Percentiles rank a stretch among this genome's conserved stretches.
Evolutionary conservation across 1,139 yeast genomes (phyloP).

Genomic region (Hyphopichia buzzinii): DNA sequence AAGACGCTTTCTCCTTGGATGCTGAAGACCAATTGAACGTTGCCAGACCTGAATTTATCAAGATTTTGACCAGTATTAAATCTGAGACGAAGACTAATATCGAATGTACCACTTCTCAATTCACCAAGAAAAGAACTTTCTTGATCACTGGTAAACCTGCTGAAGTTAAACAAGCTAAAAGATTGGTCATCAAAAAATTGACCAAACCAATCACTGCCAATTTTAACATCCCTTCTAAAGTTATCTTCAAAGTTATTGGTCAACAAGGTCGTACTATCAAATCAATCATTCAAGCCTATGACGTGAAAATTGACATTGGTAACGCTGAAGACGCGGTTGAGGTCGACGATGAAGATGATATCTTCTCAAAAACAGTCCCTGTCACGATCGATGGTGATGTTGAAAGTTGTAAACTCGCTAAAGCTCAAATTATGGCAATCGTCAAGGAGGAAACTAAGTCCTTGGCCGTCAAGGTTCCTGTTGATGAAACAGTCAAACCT

Average conservation of each 20-base stretch:
- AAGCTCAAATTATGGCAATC: constrained; percentile 64
- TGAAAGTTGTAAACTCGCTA: constrained; percentile 79
- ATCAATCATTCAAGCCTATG: constrained; percentile 71
- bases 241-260: constrained; percentile 84
- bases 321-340: constrained; percentile 32
- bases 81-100: constrained; percentile 63
- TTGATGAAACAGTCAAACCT: constrained; percentile 49
- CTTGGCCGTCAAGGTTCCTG: constrained; percentile 46
- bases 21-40: constrained; percentile 64
- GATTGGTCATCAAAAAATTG: constrained; percentile 72
- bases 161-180: constrained; percentile 68
- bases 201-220: constrained; percentile 67
- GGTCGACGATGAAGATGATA: constrained; percentile 36
- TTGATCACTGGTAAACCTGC: constrained; percentile 75
- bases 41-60: constrained; percentile 61
- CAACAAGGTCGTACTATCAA: constrained; percentile 81
- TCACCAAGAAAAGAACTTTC: constrained; percentile 79
- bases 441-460: constrained; percentile 73
- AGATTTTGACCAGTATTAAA: constrained; percentile 62
- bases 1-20: constrained; percentile 72
- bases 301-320: constrained; percentile 74
- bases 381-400: constrained; percentile 81
- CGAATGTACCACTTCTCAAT: constrained; percentile 80
- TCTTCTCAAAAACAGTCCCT: constrained; percentile 53
- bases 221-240: constrained; percentile 72